Evolutionary conservation across 2,329 filamentous ascomycete species (phyloP).

Genomic region (Diaporthe citri): DNA sequence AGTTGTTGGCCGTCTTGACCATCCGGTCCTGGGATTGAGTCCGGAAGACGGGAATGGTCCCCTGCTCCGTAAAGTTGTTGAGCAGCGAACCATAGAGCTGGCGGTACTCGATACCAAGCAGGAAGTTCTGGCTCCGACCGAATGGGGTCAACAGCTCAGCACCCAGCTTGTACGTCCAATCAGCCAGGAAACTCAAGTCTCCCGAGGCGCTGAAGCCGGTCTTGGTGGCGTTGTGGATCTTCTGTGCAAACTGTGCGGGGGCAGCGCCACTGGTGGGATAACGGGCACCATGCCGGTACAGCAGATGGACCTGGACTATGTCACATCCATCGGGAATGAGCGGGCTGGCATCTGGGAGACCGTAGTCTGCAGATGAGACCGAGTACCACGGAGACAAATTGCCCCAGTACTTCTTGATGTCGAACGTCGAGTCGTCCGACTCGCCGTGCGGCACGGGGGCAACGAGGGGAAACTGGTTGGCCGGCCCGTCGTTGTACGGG

Average conservation of each 20-base stretch:
- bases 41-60: slow-evolving; percentile 54
- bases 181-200: slow-evolving; percentile 47
- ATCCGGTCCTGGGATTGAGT: slow-evolving; percentile 50
- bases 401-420: slow-evolving; percentile 50
- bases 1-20: slow-evolving; percentile 51
- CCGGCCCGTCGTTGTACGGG: slow-evolving; percentile 46
- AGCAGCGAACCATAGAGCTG: slow-evolving; percentile 57
- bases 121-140: slow-evolving; percentile 56
- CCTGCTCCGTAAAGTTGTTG: slow-evolving; percentile 56
- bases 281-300: slow-evolving; percentile 51
- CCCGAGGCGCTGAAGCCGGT: slow-evolving; percentile 49
- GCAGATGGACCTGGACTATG: slow-evolving; percentile 49
- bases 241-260: slow-evolving; percentile 48
- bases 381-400: slow-evolving; percentile 52
- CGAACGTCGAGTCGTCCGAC: slow-evolving; percentile 43
- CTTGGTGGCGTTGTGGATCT: slow-evolving; percentile 50
- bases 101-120: slow-evolving; percentile 55
- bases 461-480: slow-evolving; percentile 49
- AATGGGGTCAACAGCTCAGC: slow-evolving; percentile 53
- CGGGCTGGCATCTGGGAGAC: slow-evolving; percentile 48
- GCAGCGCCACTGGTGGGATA: slow-evolving; percentile 49
- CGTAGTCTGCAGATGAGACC: slow-evolving; percentile 49
- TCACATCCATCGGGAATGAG: slow-evolving; percentile 48
- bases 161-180: slow-evolving; percentile 52
- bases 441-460: slow-evolving; percentile 46